These are phyloP conservation scores for Fusarium staphyleae DNA, from an alignment of 2,329 filamentous ascomycete genomes.

Conservation along the genomic window DNA sequence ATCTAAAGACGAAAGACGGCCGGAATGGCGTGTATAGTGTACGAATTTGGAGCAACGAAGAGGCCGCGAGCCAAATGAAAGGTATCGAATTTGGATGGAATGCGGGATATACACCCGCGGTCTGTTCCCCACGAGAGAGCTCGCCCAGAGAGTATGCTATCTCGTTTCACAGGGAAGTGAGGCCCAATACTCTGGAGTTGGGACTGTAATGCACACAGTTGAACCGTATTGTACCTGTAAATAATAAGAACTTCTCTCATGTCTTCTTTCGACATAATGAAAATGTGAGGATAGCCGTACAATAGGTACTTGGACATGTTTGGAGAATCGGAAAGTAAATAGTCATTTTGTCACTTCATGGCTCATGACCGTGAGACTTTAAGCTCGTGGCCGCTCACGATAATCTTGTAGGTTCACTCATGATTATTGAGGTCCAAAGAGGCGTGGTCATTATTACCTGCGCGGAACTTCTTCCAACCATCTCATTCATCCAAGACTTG, in stretches of 20 bases:
- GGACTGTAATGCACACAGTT: constrained; percentile 42
- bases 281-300: constrained; percentile 29
- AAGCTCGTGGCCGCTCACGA: too few species aligned
- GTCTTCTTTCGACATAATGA: constrained; percentile 20
- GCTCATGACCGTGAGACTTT: background rate
- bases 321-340: constrained; percentile 18
- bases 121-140: constrained; percentile 24
- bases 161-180: constrained; percentile 37
- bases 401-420: too few species aligned
- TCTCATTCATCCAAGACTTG: constrained; percentile 16
- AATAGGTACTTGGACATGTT: constrained; percentile 27
- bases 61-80: constrained; percentile 22
- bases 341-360: constrained; percentile 14
- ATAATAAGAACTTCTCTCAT: constrained; percentile 43
- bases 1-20: constrained; percentile 29
- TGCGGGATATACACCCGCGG: constrained; percentile 18
- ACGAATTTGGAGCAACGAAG: constrained; percentile 38
- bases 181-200: constrained; percentile 40
- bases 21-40: constrained; percentile 40
- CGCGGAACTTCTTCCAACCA: constrained; percentile 7
- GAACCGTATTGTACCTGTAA: constrained; percentile 42
- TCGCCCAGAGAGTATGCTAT: constrained; percentile 24
- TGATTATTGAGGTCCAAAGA: background rate
- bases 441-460: constrained; percentile 26
- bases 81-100: constrained; percentile 31